Percentiles rank a stretch among this genome's conserved stretches.
phyloP scores from a whole-genome alignment of 2,329 filamentous ascomycete genomes.

The Dothideomycetidae sp. region DNA sequence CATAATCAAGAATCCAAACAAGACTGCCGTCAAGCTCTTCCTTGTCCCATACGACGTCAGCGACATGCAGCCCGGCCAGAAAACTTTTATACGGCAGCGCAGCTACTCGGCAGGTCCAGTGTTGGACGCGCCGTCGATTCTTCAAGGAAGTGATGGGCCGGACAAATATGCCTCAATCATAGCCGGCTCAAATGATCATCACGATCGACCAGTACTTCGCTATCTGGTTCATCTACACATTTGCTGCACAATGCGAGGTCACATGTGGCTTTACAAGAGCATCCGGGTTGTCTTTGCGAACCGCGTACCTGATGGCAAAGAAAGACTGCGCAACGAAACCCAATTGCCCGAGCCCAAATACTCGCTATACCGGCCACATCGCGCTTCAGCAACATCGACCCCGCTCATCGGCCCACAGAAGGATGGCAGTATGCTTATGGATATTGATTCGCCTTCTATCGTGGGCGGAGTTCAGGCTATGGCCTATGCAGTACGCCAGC shows the following conservation, averaged over 20 bases:
- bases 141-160: slow-evolving; percentile 34
- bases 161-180: slow-evolving; percentile 40
- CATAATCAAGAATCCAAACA: slow-evolving; percentile 95
- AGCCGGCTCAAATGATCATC: slow-evolving; percentile 34
- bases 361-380: slow-evolving; percentile 60
- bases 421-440: slow-evolving; percentile 16
- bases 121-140: slow-evolving; percentile 50
- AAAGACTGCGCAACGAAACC: slow-evolving; percentile 79
- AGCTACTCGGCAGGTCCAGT: slow-evolving; percentile 81
- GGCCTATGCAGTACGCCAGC: not conserved
- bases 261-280: slow-evolving; percentile 81
- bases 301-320: slow-evolving; percentile 86
- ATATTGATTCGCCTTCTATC: slow-evolving; percentile 9
- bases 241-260: slow-evolving; percentile 68
- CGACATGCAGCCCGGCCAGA: slow-evolving; percentile 86
- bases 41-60: slow-evolving; percentile 82
- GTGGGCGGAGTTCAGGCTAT: not conserved
- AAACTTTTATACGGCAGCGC: slow-evolving; percentile 89
- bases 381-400: slow-evolving; percentile 11
- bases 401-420: slow-evolving; percentile 22
- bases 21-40: slow-evolving; percentile 93
- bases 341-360: slow-evolving; percentile 80
- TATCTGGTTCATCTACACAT: slow-evolving; percentile 91
- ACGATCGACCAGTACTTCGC: slow-evolving; percentile 59
- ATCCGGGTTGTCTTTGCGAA: slow-evolving; percentile 95